A percentile compares a stretch with the other conserved stretches of the same genome.
Evolutionary conservation across 495 filamentous ascomycete genomes (phyloP).

Genomic region (Bathelium albidoporum): DNA sequence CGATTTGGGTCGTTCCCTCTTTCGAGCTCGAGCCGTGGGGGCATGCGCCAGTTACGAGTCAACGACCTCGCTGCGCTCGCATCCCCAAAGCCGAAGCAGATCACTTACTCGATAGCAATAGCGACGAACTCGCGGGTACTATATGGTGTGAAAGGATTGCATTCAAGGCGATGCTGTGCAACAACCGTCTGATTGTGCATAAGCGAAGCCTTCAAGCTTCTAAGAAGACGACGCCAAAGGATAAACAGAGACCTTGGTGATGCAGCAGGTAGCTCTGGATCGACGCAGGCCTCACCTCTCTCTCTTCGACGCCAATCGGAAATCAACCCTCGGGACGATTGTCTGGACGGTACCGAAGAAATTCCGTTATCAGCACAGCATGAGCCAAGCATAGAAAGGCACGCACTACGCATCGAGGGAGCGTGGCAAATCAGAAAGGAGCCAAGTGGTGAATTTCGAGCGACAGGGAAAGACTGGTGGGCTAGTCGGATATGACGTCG

Average conservation of each 20-base stretch:
- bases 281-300: background rate
- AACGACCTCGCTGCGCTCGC: background rate
- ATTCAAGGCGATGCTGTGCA: background rate
- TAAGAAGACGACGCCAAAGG: background rate
- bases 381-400: too few species aligned
- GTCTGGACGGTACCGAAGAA: background rate
- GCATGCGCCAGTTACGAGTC: background rate
- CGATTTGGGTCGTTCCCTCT: background rate
- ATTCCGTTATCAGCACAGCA: background rate
- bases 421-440: background rate
- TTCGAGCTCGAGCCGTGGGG: background rate
- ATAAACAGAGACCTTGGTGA: background rate
- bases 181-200: background rate
- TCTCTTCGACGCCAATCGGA: background rate
- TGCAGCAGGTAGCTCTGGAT: background rate
- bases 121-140: background rate
- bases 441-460: background rate
- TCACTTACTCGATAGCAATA: too few species aligned
- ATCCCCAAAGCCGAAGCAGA: background rate
- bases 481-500: background rate
- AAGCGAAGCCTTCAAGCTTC: background rate
- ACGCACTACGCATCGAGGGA: too few species aligned
- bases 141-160: background rate
- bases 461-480: background rate
- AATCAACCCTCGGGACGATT: background rate